A percentile compares a stretch with the other conserved stretches of the same genome.
These are phyloP conservation scores for Filobasidium uniguttulatum DNA, from an alignment of 1,284 basidiomycete genomes.

Conservation along the genomic window DNA sequence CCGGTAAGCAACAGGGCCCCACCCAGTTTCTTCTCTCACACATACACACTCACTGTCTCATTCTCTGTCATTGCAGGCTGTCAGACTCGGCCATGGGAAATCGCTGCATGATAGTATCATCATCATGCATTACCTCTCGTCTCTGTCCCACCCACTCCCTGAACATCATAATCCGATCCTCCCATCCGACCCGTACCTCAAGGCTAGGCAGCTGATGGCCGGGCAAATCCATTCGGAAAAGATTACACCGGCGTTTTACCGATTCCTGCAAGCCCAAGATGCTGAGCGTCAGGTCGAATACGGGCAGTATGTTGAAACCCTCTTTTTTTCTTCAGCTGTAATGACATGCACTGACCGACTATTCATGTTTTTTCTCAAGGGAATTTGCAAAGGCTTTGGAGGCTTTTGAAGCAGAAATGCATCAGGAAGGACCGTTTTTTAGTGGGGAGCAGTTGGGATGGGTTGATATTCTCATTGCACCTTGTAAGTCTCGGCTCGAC, in stretches of 20 bases:
- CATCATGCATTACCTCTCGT: slow-evolving; percentile 10
- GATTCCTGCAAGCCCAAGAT: slow-evolving; percentile 61
- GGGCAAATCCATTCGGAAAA: slow-evolving; percentile 50
- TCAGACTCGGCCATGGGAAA: not conserved
- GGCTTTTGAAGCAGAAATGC: slow-evolving; percentile 46
- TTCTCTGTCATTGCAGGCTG: too few relatives aligned
- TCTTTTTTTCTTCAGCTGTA: not conserved
- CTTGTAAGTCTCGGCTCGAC: slow-evolving; percentile 51
- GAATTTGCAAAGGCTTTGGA: slow-evolving; percentile 49
- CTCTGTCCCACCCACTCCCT: slow-evolving; percentile 48
- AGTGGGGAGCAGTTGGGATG: slow-evolving; percentile 47
- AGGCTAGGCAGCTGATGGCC: slow-evolving; percentile 53
- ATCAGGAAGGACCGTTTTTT: slow-evolving; percentile 50
- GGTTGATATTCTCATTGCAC: slow-evolving; percentile 56
- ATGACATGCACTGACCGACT: not conserved
- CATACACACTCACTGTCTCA: too few relatives aligned
- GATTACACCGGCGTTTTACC: slow-evolving; percentile 61
- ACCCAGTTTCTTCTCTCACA: not conserved
- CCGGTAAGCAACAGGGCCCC: slow-evolving; percentile 42
- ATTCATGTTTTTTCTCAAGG: not conserved
- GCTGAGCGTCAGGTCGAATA: slow-evolving; percentile 44
- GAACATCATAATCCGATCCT: slow-evolving; percentile 21
- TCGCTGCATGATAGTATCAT: slow-evolving; percentile 3
- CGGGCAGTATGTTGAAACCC: slow-evolving; percentile 33
- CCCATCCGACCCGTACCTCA: slow-evolving; percentile 48